Percentiles rank a stretch among this genome's conserved stretches.
phyloP scores from a whole-genome alignment of 1,284 basidiomycete genomes.

The Microbotryomycetes sp. region DNA sequence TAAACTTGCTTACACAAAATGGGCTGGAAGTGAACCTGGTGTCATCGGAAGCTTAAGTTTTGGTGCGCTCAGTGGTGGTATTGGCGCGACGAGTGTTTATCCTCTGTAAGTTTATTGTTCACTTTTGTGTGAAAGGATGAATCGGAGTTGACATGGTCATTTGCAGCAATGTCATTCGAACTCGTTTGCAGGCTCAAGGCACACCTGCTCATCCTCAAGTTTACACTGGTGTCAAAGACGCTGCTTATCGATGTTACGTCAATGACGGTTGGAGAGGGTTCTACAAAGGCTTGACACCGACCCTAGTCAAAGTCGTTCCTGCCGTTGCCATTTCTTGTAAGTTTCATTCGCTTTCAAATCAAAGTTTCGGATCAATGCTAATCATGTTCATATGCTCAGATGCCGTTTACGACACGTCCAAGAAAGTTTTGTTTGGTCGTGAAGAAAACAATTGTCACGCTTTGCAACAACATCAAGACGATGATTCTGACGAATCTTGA shows the following conservation, averaged over 20 bases:
- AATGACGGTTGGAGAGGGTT: slow-evolving; percentile 90
- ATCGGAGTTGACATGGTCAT: background rate
- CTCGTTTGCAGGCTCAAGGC: slow-evolving; percentile 90
- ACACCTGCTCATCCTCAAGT: slow-evolving; percentile 82
- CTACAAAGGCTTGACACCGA: slow-evolving; percentile 62
- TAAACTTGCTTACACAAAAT: slow-evolving; percentile 45
- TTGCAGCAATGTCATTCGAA: slow-evolving; percentile 82
- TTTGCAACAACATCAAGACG: background rate
- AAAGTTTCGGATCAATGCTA: background rate
- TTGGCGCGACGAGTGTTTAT: slow-evolving; percentile 58
- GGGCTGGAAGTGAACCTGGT: slow-evolving; percentile 43
- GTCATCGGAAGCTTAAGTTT: slow-evolving; percentile 44
- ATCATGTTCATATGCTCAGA: background rate
- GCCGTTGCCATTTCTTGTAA: slow-evolving; percentile 77
- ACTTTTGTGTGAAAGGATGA: background rate
- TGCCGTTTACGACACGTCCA: slow-evolving; percentile 30
- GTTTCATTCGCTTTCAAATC: background rate
- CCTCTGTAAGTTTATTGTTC: slow-evolving; percentile 44
- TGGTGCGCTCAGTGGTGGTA: slow-evolving; percentile 44
- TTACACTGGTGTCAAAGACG: slow-evolving; percentile 84
- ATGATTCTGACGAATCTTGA: background rate
- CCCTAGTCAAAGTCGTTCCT: slow-evolving; percentile 64
- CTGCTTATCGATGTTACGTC: slow-evolving; percentile 69
- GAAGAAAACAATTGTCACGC: background rate
- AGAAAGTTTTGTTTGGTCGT: slow-evolving; percentile 25